Evolutionary conservation across 2,329 filamentous ascomycete species (phyloP).

Genomic region (Talaromyces verruculosus): DNA sequence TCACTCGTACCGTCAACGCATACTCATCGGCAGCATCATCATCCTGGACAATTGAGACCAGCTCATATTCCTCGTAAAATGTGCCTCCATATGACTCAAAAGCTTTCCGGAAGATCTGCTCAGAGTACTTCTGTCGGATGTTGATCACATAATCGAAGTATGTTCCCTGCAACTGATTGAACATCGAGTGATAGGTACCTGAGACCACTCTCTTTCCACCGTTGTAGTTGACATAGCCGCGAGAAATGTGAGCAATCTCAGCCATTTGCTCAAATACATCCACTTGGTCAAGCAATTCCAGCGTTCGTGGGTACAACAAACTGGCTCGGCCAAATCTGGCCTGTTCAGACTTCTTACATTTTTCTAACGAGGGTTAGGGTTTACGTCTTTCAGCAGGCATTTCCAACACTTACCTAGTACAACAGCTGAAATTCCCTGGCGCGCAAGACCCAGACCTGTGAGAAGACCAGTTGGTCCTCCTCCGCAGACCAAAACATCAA

Average conservation of each 20-base stretch:
- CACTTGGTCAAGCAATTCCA: conserved; percentile 6
- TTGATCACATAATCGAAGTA: conserved; percentile 1
- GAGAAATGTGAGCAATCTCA: conserved; percentile 14
- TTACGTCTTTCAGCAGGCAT: neutral
- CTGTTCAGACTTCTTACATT: conserved; percentile 7
- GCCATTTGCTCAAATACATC: conserved; percentile 8
- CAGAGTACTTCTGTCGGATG: conserved; percentile 4
- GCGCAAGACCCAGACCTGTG: conserved; percentile 1
- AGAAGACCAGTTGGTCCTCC: conserved; percentile 5
- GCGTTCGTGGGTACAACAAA: conserved; percentile 3
- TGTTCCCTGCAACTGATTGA: neutral
- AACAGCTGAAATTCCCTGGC: conserved; percentile 1
- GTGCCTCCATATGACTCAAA: neutral
- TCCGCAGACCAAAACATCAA: conserved; percentile 2
- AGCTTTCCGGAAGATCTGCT: neutral
- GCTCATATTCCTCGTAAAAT: conserved; percentile 12
- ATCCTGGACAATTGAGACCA: conserved; percentile 9
- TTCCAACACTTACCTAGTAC: neutral
- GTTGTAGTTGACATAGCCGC: conserved; percentile 13
- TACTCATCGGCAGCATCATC: conserved; percentile 11
- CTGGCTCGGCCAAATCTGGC: neutral
- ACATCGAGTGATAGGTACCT: conserved; percentile 10
- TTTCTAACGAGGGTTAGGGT: neutral
- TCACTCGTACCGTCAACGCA: conserved; percentile 8
- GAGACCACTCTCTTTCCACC: conserved; percentile 9